Base-by-base conservation (phyloP, 2,329 filamentous ascomycete species). In the Capronia coronata region DNA sequence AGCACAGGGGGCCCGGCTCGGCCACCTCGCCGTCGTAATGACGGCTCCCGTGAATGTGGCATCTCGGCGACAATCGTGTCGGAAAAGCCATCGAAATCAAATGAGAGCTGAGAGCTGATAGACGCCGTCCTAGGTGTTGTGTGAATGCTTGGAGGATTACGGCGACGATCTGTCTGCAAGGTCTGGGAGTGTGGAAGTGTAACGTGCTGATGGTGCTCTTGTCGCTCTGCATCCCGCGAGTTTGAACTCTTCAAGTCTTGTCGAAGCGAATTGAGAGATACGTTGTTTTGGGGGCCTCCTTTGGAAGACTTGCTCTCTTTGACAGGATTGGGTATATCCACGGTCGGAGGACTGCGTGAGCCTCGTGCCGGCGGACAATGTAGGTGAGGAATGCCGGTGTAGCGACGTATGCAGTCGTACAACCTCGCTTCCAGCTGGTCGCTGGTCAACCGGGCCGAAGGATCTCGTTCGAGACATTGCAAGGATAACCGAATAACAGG, bases 401-500 rank as follows among this genome's bases (percentile, higher is more conserved):
- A 71, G 68, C 54, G 57, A 18, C 49, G 42, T 32, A 64, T 62
- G 21, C 58, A 55, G 13, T 57, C 57, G 27, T 53, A 54, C 23
- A 64, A 56, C 43, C 55, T 50, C 11, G 50, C 30, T 48, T 65
- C 60, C 3, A 71, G 64, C 2, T 64, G 57, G 2, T 57, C 54
- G 11, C 66, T 67, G 2, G 57, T 57, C 4, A 67, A 64, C 3
- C 69, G 59, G 7, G 55, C 58, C 40, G 57, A 57, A 2, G 65
- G 63, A 16, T 67, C 65, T 22, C 62, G 56, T 29, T 62, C 61
- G 30, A 72, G 48, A 65, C 71, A 71, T 35, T 63, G 62, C 14
- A 67, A 58, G 1, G 68, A 55, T 2, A 69, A 61, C 11, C 64
- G 62, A 2, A 72, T 56, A 57, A 72, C 67, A 1, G 64, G 60